Evolutionary conservation across 257 asterid species (phyloP), one percentile per base, ranked within the genome.

Genomic region (Cynanchum wilfordii): DNA sequence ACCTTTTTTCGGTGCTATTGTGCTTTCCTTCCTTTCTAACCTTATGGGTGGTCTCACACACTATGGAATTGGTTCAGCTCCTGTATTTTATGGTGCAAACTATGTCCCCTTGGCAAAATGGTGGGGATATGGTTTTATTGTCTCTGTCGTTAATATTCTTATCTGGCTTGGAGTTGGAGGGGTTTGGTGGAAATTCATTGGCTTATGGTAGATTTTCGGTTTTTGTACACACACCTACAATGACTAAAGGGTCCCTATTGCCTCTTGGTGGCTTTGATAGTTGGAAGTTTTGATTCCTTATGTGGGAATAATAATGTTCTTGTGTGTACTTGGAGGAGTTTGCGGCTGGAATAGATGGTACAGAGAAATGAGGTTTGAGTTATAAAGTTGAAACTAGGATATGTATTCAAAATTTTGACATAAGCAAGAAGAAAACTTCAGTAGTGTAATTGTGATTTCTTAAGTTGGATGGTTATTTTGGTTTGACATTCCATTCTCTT

Each of bases 81-180:
- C 96, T 0, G 92, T 90, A 20, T 92, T 93, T 69, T 93, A 88
- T 7, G 96, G 98, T 2, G 97, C 98, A 15, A 92, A 92, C 45
- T 88, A 92, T 25, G 96, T 92, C 10, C 95, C 96, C 20, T 90
- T 90, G 0, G 91, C 90, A 0, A 75, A 88, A 79, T 90, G 96
- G 96, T 92, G 96, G 98, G 97, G 96, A 70, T 91, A 89, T n/a
- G 96, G 98, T 5, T 92, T 92, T 72, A 3, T 90, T 44, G 78
- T 89, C 72, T 92, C 98, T 1, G 13, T 94, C 8, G 96, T 92
- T 68, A 92, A 92, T 82, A 87, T 92, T 45, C 27, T 86, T 2
- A 95, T 95, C 62, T 95, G 98, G 98, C 95, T 95, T 7, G 97
- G 97, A 7, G 84, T 89, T 30, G 99, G 99, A 58, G 99, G 98